These are phyloP conservation scores for Amaranthus cruentus DNA, from an alignment of 148 eudicot species.

Conservation along the genomic window DNA sequence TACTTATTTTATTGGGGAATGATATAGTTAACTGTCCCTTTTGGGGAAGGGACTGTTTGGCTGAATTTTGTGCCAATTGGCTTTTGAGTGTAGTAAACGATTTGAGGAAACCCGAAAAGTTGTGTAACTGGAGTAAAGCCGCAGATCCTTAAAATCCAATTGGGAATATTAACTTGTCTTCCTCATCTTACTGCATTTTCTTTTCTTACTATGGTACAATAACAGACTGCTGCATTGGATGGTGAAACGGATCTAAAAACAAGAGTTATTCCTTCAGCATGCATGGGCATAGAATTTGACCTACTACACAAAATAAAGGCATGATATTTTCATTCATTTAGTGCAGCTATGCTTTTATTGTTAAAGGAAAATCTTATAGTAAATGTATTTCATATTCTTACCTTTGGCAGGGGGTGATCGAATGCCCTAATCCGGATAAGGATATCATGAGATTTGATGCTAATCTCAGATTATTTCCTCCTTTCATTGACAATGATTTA, in stretches of 20 bases:
- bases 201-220: conserved; percentile 8
- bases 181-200: not conserved
- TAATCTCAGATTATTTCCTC: conserved; percentile 92
- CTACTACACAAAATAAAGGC: conserved; percentile 91
- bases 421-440: conserved; percentile 88
- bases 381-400: conserved; percentile 13
- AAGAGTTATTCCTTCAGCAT: conserved; percentile 77
- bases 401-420: conserved; percentile 79
- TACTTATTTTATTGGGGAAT: not conserved
- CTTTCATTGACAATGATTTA: conserved; percentile 88
- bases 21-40: not conserved
- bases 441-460: conserved; percentile 96
- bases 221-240: conserved; percentile 94
- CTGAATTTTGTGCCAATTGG: not conserved
- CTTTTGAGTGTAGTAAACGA: not conserved
- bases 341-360: not conserved
- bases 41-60: not conserved
- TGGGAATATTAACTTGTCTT: not conserved
- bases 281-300: conserved; percentile 88
- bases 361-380: not conserved
- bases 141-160: not conserved
- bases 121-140: not conserved
- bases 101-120: not conserved
- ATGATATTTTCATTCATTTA: conserved; percentile 16
- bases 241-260: conserved; percentile 98